Percentiles rank a stretch among this genome's conserved stretches.
phyloP scores from a whole-genome alignment of 306 rosid genomes.

The Senna tora region DNA sequence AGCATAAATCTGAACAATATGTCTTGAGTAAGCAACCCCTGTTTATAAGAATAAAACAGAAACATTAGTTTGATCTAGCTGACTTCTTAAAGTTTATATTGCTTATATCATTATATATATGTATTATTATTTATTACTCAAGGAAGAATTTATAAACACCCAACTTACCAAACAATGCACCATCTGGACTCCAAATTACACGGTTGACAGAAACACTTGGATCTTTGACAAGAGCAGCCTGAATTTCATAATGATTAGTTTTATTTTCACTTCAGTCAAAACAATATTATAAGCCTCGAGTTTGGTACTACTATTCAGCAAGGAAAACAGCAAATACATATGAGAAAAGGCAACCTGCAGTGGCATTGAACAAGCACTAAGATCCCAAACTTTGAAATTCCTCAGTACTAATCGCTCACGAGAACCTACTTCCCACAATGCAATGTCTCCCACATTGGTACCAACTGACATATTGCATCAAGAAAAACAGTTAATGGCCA shows the following conservation, averaged over 20 bases:
- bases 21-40: constrained; percentile 94
- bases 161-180: constrained; percentile 82
- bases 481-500: constrained; percentile 27
- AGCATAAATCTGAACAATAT: constrained; percentile 82
- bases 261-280: constrained; percentile 28
- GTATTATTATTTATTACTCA: constrained; percentile 19
- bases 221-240: constrained; percentile 94
- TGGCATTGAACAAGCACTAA: constrained; percentile 83
- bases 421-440: constrained; percentile 97
- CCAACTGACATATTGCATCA: constrained; percentile 67
- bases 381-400: constrained; percentile 97
- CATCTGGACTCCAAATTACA: constrained; percentile 98
- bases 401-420: constrained; percentile 78
- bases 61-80: constrained; percentile 10
- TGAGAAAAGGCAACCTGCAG: constrained; percentile 68
- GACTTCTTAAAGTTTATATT: constrained; percentile 13
- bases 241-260: constrained; percentile 44
- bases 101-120: background rate
- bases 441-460: constrained; percentile 91
- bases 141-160: constrained; percentile 28
- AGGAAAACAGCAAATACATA: constrained; percentile 4
- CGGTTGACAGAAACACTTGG: constrained; percentile 96
- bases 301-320: constrained; percentile 15
- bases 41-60: constrained; percentile 28
- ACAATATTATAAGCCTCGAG: constrained; percentile 16